Conservation (phyloP, 2,329 filamentous ascomycete genomes). For the Sordariomycetes sp. region DNA sequence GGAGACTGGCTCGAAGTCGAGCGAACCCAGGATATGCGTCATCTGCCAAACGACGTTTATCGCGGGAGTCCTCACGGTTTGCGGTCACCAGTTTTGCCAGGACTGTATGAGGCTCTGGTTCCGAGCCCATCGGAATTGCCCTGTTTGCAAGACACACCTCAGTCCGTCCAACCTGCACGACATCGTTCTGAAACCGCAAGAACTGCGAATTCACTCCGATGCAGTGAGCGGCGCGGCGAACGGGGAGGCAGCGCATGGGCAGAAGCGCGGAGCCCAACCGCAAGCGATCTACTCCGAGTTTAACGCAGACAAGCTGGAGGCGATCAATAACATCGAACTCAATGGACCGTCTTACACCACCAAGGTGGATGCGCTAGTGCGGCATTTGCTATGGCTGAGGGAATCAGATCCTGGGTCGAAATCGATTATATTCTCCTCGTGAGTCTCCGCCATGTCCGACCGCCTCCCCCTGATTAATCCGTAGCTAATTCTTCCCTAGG, state of each 20-base stretch:
- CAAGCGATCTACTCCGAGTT: constrained; percentile 66
- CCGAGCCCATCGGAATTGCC: constrained; percentile 62
- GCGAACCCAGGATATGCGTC: constrained; percentile 62
- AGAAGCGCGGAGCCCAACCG: neutral
- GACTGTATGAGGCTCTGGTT: constrained; percentile 79
- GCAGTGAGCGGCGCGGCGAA: neutral
- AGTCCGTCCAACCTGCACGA: constrained; percentile 63
- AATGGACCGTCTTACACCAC: constrained; percentile 67
- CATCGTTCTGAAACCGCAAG: constrained; percentile 71
- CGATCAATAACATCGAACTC: constrained; percentile 76
- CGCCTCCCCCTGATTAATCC: neutral
- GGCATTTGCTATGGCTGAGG: constrained; percentile 79
- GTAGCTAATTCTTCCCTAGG: constrained; percentile 9
- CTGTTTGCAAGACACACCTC: constrained; percentile 69
- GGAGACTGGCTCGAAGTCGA: constrained; percentile 39
- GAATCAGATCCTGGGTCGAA: constrained; percentile 79
- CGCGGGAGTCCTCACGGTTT: constrained; percentile 72
- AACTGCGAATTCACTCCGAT: constrained; percentile 51
- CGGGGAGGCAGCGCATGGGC: neutral
- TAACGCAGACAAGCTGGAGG: constrained; percentile 55
- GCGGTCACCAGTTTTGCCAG: constrained; percentile 87
- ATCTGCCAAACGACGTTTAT: constrained; percentile 76
- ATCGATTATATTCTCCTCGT: constrained; percentile 87
- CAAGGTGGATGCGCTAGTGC: constrained; percentile 75
- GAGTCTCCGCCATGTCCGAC: constrained; percentile 7